Base-by-base conservation (phyloP, 805 yeast genomes). In the Isabelozyma heimii region DNA sequence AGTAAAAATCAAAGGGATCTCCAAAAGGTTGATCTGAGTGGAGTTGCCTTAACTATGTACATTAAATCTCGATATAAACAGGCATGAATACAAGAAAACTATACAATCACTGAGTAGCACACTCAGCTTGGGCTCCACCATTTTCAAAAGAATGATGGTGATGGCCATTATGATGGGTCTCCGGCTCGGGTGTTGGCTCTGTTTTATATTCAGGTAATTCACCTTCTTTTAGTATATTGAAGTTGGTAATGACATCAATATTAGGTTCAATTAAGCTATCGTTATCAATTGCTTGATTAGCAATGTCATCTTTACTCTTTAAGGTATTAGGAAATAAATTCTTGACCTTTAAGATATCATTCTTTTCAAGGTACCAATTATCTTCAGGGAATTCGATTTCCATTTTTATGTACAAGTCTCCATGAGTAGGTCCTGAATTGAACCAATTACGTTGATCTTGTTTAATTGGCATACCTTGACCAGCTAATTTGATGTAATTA, bases 401-500 rank as follows among this genome's bases (percentile, higher is more conserved):
- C n/a, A 89, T 65, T 46, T 76, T 80, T 14, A 91, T 73, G 58
- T 82, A 90, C 53, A 91, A 69, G 63, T 88, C 88, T 24, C 97
- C 97, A 41, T 70, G 70, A 46, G 56, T 59, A 51, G 55, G 60
- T 10, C 50, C 61, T 4, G 65, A 52, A 13, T 59, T 53, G 47
- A 68, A 70, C 73, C 76, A 69, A 1, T 55, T 50, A 15, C 47
- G 38, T n/a, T 53, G 44, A 41, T 49, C 49, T n/a, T 57, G 54
- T 49, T 70, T 67, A 5, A 79, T 59, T 0, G 97, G 97, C 95
- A 92, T 89, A 5, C 97, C 97, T 64, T 90, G 96, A 40, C 79
- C 79, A 38, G 75, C 66, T 10, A 91, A 70, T 50, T 82, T 75
- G 33, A 91, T 63, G 48, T 70, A 77, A 53, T 89, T 89, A 8